phyloP scores from a whole-genome alignment of 495 filamentous ascomycete species.

The Chaetomium cochliodes region DNA sequence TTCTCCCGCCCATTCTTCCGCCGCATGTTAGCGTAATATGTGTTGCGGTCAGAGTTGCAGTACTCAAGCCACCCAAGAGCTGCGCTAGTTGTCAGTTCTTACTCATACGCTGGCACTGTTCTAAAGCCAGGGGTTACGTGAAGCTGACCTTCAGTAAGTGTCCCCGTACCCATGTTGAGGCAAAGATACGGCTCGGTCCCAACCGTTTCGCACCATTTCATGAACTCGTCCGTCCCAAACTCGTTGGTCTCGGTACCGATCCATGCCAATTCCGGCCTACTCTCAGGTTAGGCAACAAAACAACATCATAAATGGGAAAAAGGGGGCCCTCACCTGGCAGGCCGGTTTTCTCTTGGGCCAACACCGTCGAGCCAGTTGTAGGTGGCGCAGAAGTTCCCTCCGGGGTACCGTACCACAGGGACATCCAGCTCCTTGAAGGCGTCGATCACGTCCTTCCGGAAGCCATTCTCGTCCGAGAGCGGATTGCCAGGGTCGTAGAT shows the following conservation, averaged over 20 bases:
- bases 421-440: conserved; percentile 67
- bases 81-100: background rate
- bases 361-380: conserved; percentile 83
- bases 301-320: background rate
- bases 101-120: background rate
- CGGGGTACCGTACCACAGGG: conserved; percentile 75
- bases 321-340: conserved; percentile 41
- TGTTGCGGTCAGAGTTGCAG: conserved; percentile 70
- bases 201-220: conserved; percentile 70
- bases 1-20: conserved; percentile 67
- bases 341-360: conserved; percentile 65
- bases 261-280: conserved; percentile 68
- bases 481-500: conserved; percentile 73
- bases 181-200: conserved; percentile 69
- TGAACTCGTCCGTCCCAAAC: conserved; percentile 81
- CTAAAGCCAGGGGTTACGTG: background rate
- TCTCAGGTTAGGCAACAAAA: background rate
- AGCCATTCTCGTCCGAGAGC: conserved; percentile 70
- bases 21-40: conserved; percentile 74
- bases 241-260: conserved; percentile 69
- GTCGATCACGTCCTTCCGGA: conserved; percentile 70
- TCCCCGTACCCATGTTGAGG: conserved; percentile 74
- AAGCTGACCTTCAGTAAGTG: conserved; percentile 57
- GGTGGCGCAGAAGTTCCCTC: conserved; percentile 77
- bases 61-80: conserved; percentile 78